Evolutionary conservation across 164 flowering plant genomes (phyloP), one percentile per base, ranked within the genome.

Genomic region (Malania oleifera): DNA sequence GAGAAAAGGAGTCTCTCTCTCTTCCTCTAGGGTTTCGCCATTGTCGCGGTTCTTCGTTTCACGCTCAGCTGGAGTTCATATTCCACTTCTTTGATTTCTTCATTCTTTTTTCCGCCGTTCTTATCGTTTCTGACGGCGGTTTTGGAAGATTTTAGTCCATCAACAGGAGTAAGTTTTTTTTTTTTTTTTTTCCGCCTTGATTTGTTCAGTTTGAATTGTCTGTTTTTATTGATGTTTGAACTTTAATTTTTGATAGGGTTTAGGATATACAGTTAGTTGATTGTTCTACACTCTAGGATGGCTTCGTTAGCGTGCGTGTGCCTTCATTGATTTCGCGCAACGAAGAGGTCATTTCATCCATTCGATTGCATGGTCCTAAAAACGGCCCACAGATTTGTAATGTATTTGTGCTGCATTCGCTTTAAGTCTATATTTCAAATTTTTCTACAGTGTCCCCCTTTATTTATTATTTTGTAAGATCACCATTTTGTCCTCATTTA

Each of bases 11-110:
- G 24, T 23, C 28, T 25, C 56, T 31, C 41, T 14, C 56, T 19
- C 40, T 19, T 28, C 23, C 25, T 22, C 57, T 54, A 37, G 44
- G 23, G 44, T 38, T 23, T 54, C 29, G 46, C 18, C 57, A 38
- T 54, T 38, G 57, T 54, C 19, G 1, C 15, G 15, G n/a, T 19
- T 34, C 0, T 28, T 52, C 40, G 40, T 10, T n/a, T 8, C 26
- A 10, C 43, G 14, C 11, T 52, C 40, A 34, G 13, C 25, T 6
- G 31, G 28, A 24, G 52, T 2, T 48, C 29, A 3, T n/a, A 14
- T 17, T 15, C 45, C 18, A 41, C 5, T 41, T 14, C 1, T 41
- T 19, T 6, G 45, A 11, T 23, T 48, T 23, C n/a, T 48, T 25
- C 13, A 15, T n/a, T n/a, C 11, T 12, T 24, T 7, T 24, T 24